Base-by-base conservation (phyloP, 2,329 filamentous ascomycete genomes). In the Neofusicoccum ribis region DNA sequence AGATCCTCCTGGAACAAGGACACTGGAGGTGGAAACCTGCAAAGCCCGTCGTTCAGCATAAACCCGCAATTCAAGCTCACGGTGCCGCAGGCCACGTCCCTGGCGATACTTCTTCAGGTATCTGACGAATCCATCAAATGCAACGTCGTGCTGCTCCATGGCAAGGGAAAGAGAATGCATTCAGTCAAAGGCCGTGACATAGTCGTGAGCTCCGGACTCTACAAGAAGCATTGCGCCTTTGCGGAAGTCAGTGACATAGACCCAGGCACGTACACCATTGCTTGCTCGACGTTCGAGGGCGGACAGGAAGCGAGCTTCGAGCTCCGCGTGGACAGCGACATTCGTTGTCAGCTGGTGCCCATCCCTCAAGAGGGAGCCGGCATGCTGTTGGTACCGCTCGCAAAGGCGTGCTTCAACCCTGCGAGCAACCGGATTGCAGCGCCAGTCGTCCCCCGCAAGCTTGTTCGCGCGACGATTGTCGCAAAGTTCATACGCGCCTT, bases 281-380 rank as follows among this genome's bases (percentile, higher is more conserved):
- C 97, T 6, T 94, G 91, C 74, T 97, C 92, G 2, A 96, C 94
- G 0, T 98, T 96, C 75, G 92, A 96, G 68, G 85, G 89, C 0
- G 90, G 89, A 8, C 91, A 96, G 72, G 81, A 87, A 0, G 91
- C 90, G 3, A 83, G 84, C 56, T 98, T 96, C 72, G 86, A 84
- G 0, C 82, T 99, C 8, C 86, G 88, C 65, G 83, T 97, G n/a
- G 88, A 89, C 52, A 89, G 90, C 39, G 86, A 84, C 63, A 74
- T 79, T 1, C 81, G 84, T 0, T 84, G 88, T 43, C 71, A 76
- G 1, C 74, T 96, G 5, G 80, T 79, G 7, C 84, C 85, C 15
- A 83, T 97, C 3, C 85, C 88, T 0, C 81, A 88, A 5, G 91
- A 95, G 74, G 88, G 88, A 7, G 92, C 93, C 1, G 94, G 95